Base-by-base conservation (phyloP, 2,329 filamentous ascomycete genomes). In the Epichloe sp. region DNA sequence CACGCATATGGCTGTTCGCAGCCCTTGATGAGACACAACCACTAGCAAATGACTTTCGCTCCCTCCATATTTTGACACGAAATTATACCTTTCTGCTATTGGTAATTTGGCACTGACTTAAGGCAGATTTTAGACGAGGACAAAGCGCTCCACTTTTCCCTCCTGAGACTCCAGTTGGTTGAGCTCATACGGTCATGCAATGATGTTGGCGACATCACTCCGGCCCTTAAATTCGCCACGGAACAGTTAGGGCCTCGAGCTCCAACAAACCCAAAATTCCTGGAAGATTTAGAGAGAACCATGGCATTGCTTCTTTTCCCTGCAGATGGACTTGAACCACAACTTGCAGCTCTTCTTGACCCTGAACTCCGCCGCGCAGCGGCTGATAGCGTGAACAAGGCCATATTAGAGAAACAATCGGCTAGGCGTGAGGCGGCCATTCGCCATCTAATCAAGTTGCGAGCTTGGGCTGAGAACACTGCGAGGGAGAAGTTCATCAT, bases 301-400 rank as follows among this genome's bases (percentile, higher is more conserved):
- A 95, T 98, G 83, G 85, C 88, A 0, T 76, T 98, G 41, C 74
- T 98, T 40, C 85, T 98, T 43, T 95, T 96, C 59, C 83, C 88
- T 1, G 77, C 80, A n/a, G 86, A 93, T 49, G 84, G 80, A 49
- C 76, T 96, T 38, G 80, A 86, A 44, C 82, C 86, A 2, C 81
- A 86, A 47, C 73, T 96, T 35, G 82, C 84, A 38, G 80, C 80
- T 45, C 73, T 98, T 31, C 72, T 98, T 17, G 79, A 95, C 57
- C 86, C 90, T 2, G 78, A 82, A 46, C 75, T 97, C 44, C 82
- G 93, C 54, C 81, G 83, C 58, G 80, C 84, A 43, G 89, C 96
- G n/a, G 93, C 93, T 4, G 83, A 83, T 54, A 78, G 79, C 58
- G 93, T 98, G 50, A 98, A 98, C 63, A 83, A 89, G 66, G 88